Conservation (phyloP, 371 early-diverging fungal species). For the Mucor circinelloides region DNA sequence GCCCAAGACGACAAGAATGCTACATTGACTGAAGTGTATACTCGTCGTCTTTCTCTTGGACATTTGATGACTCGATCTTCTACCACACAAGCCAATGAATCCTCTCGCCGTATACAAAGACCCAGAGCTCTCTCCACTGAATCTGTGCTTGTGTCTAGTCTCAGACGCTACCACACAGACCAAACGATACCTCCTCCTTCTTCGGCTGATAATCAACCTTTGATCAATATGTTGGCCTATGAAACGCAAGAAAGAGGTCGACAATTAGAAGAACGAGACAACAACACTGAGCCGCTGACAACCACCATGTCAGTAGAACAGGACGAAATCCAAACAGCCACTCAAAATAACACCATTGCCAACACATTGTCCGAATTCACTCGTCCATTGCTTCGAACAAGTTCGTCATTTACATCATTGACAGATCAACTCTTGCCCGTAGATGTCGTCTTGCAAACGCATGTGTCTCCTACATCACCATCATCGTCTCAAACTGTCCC, state of each 20-base stretch:
- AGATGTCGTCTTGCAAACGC: neutral
- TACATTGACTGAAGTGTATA: conserved; percentile 7
- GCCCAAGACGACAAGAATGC: neutral
- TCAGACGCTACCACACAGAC: neutral
- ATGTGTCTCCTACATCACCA: neutral
- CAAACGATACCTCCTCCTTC: neutral
- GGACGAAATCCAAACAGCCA: neutral
- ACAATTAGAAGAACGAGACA: conserved; percentile 5
- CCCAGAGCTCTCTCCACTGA: conserved; percentile 27
- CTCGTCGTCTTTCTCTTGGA: conserved; percentile 25
- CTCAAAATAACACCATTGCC: neutral
- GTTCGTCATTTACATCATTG: conserved; percentile 25
- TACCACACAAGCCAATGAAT: neutral
- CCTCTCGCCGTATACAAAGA: neutral
- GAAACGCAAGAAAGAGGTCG: conserved; percentile 12
- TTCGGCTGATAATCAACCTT: conserved; percentile 4
- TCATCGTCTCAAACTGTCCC: neutral
- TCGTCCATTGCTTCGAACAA: conserved; percentile 17
- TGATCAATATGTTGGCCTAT: conserved; percentile 11
- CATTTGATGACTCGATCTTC: conserved; percentile 10
- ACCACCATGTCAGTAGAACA: neutral
- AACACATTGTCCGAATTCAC: neutral
- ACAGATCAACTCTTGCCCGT: conserved; percentile 23
- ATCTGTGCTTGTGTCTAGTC: neutral
- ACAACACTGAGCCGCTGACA: neutral